Evolutionary conservation across 1,284 basidiomycete genomes (phyloP).

Genomic region (Heterobasidion annosum): DNA sequence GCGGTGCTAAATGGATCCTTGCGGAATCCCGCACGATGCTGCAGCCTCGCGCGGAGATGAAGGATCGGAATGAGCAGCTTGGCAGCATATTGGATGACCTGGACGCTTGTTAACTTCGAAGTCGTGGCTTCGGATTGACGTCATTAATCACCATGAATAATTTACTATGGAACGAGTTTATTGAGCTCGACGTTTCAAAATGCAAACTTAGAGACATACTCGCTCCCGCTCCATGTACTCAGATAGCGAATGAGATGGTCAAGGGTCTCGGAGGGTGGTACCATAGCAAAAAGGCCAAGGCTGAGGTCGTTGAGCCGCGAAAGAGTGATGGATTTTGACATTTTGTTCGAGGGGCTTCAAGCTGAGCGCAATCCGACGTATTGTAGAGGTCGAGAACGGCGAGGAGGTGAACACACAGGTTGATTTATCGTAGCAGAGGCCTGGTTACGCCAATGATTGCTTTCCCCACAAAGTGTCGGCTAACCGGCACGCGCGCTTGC

Average conservation of each 20-base stretch:
- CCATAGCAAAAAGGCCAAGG: conserved; percentile 49
- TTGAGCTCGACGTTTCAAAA: neutral
- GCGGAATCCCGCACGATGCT: conserved; percentile 50
- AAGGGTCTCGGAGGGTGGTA: conserved; percentile 52
- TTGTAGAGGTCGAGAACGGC: too few species aligned
- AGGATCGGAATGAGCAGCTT: conserved; percentile 63
- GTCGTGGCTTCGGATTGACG: neutral
- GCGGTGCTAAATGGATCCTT: conserved; percentile 38
- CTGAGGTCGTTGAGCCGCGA: conserved; percentile 47
- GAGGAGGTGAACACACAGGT: too few species aligned
- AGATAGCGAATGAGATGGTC: conserved; percentile 67
- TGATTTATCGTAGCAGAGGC: too few species aligned
- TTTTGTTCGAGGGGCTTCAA: neutral
- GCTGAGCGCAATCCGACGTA: too few species aligned
- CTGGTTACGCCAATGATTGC: neutral
- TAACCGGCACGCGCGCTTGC: neutral
- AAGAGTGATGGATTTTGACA: conserved; percentile 11
- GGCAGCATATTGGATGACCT: conserved; percentile 65
- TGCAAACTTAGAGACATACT: conserved; percentile 40
- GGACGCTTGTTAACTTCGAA: neutral
- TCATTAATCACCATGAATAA: conserved; percentile 50
- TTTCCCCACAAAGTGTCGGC: neutral
- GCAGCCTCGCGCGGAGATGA: conserved; percentile 55
- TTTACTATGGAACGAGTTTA: conserved; percentile 38
- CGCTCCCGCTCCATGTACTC: conserved; percentile 75